These are phyloP conservation scores for Pulicaria dysenterica DNA, from an alignment of 129 eudicot genomes.

Conservation along the genomic window DNA sequence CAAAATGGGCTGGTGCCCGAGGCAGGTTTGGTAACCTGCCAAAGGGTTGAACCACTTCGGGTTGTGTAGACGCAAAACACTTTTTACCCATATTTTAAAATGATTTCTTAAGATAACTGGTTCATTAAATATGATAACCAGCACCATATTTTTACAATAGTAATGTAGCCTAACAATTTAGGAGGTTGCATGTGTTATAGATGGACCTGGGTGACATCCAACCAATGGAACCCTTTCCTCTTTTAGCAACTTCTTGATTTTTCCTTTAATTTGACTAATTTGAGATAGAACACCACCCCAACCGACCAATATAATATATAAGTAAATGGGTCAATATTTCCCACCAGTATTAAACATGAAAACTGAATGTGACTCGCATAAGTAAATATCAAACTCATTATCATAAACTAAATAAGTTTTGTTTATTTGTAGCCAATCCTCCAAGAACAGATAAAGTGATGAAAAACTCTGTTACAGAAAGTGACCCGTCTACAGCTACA, in stretches of 20 bases:
- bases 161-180: background rate
- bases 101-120: background rate
- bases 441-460: constrained; percentile 26
- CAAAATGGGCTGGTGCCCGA: background rate
- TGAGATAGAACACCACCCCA: background rate
- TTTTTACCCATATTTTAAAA: background rate
- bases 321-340: background rate
- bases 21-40: background rate
- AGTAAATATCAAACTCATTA: background rate
- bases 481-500: constrained; percentile 30
- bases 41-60: background rate
- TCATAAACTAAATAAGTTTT: background rate
- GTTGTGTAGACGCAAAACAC: background rate
- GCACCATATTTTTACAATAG: background rate
- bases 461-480: constrained; percentile 30
- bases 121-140: background rate
- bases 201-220: background rate
- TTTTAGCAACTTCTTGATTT: background rate
- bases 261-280: background rate
- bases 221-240: too few species aligned
- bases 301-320: background rate
- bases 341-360: background rate
- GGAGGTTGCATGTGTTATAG: background rate
- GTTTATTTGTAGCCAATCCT: constrained; percentile 31
- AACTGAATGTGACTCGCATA: background rate